Conservation (phyloP, 202 grass and related monocot genomes). For the Cymbopogon flexuosus region DNA sequence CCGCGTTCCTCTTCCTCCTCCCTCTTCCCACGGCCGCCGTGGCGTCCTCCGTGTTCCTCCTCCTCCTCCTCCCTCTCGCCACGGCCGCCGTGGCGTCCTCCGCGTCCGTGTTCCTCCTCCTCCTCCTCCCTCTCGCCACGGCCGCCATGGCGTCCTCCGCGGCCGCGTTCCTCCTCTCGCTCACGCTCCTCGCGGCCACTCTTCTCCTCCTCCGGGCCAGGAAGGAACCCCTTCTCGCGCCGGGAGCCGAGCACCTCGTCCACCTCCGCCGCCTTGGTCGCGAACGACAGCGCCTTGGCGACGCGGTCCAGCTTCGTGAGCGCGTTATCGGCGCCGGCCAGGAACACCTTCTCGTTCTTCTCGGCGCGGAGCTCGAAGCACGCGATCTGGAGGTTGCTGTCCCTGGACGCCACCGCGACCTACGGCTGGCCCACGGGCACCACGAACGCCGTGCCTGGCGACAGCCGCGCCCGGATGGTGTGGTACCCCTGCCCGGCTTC, state of each 20-base stretch:
- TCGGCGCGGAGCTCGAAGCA: constrained; percentile 69
- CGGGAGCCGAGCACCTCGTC: constrained; percentile 50
- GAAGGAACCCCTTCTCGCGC: constrained; percentile 35
- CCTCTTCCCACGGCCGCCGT: background rate
- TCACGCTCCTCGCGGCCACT: background rate
- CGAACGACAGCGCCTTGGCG: constrained; percentile 70
- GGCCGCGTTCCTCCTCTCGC: background rate
- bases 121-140: background rate
- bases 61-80: background rate
- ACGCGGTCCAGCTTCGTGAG: constrained; percentile 46
- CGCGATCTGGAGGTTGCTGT: constrained; percentile 50
- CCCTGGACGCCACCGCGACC: constrained; percentile 39
- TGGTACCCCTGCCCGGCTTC: constrained; percentile 30
- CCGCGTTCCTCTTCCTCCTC: constrained; percentile 6
- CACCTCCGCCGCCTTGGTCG: constrained; percentile 30
- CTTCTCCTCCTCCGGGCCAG: constrained; percentile 31
- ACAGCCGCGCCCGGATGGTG: constrained; percentile 33
- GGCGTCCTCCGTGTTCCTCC: constrained; percentile 2
- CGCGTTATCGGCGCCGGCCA: constrained; percentile 60
- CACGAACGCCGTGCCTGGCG: constrained; percentile 44
- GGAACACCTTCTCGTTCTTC: constrained; percentile 57
- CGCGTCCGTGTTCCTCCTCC: constrained; percentile 14
- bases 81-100: background rate
- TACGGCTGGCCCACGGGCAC: constrained; percentile 61
- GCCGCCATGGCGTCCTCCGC: background rate